Conservation (phyloP, 1,139 yeast genomes). For the Candida dubliniensis region DNA sequence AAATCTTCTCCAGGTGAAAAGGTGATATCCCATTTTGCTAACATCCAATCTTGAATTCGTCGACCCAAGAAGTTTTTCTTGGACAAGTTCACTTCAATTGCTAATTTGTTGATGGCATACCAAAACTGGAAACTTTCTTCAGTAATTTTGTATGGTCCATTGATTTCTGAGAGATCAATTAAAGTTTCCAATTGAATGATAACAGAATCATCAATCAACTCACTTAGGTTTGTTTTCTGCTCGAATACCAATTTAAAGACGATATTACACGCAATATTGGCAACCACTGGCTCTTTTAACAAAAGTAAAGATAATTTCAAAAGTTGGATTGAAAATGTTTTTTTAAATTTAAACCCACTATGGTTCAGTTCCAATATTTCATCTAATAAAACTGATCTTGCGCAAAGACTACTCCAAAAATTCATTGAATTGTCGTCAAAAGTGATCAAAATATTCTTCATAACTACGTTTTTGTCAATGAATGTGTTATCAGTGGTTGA, state of each 20-base stretch:
- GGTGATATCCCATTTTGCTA: slow-evolving; percentile 38
- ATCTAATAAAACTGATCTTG: slow-evolving; percentile 25
- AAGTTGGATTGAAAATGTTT: slow-evolving; percentile 16
- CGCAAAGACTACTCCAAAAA: slow-evolving; percentile 38
- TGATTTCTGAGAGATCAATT: slow-evolving; percentile 54
- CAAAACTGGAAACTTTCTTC: slow-evolving; percentile 55
- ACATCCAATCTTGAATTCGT: slow-evolving; percentile 48
- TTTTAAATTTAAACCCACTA: not conserved
- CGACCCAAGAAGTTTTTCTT: slow-evolving; percentile 18
- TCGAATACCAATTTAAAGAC: slow-evolving; percentile 17
- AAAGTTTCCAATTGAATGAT: slow-evolving; percentile 47
- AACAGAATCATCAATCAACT: slow-evolving; percentile 36
- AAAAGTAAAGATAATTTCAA: slow-evolving; percentile 48
- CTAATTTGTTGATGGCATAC: slow-evolving; percentile 43
- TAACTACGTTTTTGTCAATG: slow-evolving; percentile 14
- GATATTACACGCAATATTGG: slow-evolving; percentile 23
- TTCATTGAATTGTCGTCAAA: slow-evolving; percentile 24
- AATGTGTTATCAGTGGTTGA: slow-evolving; percentile 2
- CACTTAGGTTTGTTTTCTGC: slow-evolving; percentile 14
- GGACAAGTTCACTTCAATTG: slow-evolving; percentile 29
- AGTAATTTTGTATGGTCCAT: slow-evolving; percentile 54
- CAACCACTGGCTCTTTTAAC: slow-evolving; percentile 32
- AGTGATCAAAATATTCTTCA: slow-evolving; percentile 20
- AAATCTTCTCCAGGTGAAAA: slow-evolving; percentile 6
- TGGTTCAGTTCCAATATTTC: slow-evolving; percentile 1